Conservation (phyloP, 257 asterid genomes). For the Dorcoceras hygrometricum region DNA sequence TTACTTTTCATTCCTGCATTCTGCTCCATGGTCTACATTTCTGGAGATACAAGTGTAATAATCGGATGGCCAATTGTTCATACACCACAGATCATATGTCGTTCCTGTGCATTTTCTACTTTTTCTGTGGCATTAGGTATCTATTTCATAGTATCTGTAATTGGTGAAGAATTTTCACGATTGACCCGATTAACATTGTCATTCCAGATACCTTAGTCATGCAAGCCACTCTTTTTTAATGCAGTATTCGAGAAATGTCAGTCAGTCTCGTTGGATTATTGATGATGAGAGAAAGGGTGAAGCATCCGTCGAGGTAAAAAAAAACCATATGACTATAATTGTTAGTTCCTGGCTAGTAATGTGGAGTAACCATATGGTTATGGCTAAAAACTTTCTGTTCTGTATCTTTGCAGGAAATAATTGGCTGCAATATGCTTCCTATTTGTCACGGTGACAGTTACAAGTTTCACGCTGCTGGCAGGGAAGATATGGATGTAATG, state of each 20-base stretch:
- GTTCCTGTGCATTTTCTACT: not conserved
- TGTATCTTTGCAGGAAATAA: conserved; percentile 63
- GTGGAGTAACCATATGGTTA: conserved; percentile 18
- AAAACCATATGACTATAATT: conserved; percentile 15
- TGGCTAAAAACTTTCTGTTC: conserved; percentile 11
- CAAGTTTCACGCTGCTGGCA: conserved; percentile 98
- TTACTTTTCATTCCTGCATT: not conserved
- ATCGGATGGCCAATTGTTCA: not conserved
- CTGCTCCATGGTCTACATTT: not conserved
- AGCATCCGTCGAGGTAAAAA: conserved; percentile 86
- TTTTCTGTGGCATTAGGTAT: not conserved
- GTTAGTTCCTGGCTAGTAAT: conserved; percentile 19
- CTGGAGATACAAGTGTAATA: not conserved
- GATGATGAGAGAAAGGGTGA: conserved; percentile 98
- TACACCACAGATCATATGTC: not conserved
- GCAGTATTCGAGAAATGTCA: conserved; percentile 91
- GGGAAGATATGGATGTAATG: conserved; percentile 97
- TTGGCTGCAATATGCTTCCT: conserved; percentile 81
- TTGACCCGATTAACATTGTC: conserved; percentile 2
- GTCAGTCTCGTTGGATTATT: conserved; percentile 94
- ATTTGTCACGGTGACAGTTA: conserved; percentile 72
- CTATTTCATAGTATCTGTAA: not conserved
- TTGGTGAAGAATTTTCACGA: not conserved
- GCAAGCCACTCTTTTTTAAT: conserved; percentile 27
- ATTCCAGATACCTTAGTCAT: conserved; percentile 1